These are phyloP conservation scores for Melampsora americana DNA, from an alignment of 1,284 basidiomycete genomes.

Conservation along the genomic window DNA sequence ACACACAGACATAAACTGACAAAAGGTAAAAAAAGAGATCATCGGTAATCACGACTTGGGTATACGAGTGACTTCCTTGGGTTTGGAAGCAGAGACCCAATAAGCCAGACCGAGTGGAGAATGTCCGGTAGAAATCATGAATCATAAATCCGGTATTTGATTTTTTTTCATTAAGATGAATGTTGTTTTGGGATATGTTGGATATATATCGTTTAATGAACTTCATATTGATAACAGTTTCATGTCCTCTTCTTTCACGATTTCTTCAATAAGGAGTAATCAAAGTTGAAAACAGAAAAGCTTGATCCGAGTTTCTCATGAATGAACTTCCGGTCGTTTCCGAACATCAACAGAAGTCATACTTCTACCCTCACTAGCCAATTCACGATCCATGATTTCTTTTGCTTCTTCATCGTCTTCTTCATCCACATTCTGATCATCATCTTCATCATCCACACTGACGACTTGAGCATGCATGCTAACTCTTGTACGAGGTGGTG, in stretches of 20 bases:
- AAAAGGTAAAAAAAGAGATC: too few species aligned
- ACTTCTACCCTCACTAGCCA: conserved; percentile 39
- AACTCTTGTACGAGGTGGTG: neutral
- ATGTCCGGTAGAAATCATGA: too few species aligned
- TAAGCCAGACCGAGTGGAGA: too few species aligned
- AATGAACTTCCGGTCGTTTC: conserved; percentile 24
- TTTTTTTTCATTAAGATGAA: too few species aligned
- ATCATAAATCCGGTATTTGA: too few species aligned
- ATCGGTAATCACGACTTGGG: too few species aligned
- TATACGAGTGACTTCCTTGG: too few species aligned
- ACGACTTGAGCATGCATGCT: conserved; percentile 36
- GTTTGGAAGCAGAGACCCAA: too few species aligned
- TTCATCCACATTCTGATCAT: neutral
- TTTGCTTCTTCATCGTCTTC: conserved; percentile 14
- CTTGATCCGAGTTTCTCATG: neutral
- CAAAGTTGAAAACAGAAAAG: neutral
- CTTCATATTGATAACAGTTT: too few species aligned
- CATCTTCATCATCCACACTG: neutral
- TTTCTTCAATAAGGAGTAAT: neutral
- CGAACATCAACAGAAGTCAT: conserved; percentile 38
- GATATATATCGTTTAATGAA: too few species aligned
- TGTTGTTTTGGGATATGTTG: too few species aligned
- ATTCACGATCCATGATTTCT: conserved; percentile 42
- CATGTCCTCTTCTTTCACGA: neutral
- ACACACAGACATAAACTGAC: too few species aligned